Percentiles rank a stretch among this genome's conserved stretches.
Conservation (phyloP, 139 green algal genomes). For the Auxenochlorella pyrenoidosa region DNA sequence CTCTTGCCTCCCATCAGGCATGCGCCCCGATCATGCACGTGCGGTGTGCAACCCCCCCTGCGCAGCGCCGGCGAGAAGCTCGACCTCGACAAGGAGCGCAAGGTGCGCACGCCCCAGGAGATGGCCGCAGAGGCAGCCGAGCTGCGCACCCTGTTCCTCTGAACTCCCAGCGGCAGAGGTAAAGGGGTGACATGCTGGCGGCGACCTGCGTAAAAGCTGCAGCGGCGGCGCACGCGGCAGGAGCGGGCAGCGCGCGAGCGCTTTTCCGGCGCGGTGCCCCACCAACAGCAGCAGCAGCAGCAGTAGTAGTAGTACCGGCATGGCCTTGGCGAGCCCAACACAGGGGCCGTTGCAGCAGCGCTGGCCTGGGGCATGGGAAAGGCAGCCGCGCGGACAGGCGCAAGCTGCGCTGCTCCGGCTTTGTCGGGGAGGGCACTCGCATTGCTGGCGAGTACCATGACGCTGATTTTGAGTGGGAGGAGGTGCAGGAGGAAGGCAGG, state of each 20-base stretch:
- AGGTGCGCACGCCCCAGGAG: constrained; percentile 72
- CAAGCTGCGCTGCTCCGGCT: constrained; percentile 16
- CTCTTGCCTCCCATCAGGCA: too few species aligned
- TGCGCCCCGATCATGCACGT: too few species aligned
- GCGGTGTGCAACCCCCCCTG: too few species aligned
- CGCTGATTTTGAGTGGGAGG: constrained; percentile 69
- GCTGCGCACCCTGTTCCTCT: constrained; percentile 54
- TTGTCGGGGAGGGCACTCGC: constrained; percentile 40
- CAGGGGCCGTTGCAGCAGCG: not conserved
- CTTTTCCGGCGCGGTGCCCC: not conserved
- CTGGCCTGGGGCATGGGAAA: not conserved
- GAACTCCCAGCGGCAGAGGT: not conserved
- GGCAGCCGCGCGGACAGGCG: not conserved
- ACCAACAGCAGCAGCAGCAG: not conserved
- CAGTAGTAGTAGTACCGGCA: not conserved
- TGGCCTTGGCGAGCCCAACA: not conserved
- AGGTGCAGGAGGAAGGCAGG: constrained; percentile 38
- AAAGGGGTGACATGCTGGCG: not conserved
- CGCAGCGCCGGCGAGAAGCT: constrained; percentile 56
- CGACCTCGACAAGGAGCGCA: constrained; percentile 80
- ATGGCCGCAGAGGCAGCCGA: constrained; percentile 86
- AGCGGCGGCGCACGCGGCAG: not conserved
- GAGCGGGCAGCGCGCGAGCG: too few species aligned
- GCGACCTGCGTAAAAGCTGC: not conserved
- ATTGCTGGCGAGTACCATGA: constrained; percentile 68